These are phyloP conservation scores for Crotalaria pallida DNA, from an alignment of 306 rosid species.

Conservation along the genomic window DNA sequence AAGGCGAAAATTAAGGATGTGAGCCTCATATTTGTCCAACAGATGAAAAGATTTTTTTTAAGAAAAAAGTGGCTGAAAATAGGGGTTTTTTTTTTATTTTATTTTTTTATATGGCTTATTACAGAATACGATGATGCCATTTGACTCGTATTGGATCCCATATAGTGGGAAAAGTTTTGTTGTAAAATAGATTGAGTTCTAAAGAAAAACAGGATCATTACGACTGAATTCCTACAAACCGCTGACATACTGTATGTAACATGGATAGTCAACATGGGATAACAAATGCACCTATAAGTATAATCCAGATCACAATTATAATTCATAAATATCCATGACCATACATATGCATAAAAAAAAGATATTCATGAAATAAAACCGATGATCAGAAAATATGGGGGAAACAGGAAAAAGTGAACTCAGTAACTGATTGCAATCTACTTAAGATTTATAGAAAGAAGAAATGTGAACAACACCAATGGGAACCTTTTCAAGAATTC, in stretches of 20 bases:
- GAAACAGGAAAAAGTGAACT: background rate
- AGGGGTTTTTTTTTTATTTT: no score
- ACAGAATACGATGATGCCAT: background rate
- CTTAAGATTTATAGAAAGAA: background rate
- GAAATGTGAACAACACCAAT: background rate
- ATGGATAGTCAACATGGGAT: background rate
- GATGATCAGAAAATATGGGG: background rate
- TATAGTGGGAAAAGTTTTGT: background rate
- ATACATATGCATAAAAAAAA: background rate
- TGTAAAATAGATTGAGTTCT: background rate
- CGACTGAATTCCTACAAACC: background rate
- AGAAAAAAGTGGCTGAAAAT: background rate
- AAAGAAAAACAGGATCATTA: background rate
- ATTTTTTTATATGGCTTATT: background rate
- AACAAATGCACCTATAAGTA: background rate
- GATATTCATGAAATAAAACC: background rate
- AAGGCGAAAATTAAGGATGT: background rate
- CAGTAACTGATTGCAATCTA: background rate
- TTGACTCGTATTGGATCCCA: background rate
- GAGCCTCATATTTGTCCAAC: background rate
- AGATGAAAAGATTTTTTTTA: no score
- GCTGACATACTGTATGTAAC: background rate
- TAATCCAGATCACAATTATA: background rate
- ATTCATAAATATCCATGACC: background rate
- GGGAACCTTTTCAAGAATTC: conserved; percentile 3